phyloP scores from a whole-genome alignment of 352 stramenopile species.

The Globisporangium echinulatum region DNA sequence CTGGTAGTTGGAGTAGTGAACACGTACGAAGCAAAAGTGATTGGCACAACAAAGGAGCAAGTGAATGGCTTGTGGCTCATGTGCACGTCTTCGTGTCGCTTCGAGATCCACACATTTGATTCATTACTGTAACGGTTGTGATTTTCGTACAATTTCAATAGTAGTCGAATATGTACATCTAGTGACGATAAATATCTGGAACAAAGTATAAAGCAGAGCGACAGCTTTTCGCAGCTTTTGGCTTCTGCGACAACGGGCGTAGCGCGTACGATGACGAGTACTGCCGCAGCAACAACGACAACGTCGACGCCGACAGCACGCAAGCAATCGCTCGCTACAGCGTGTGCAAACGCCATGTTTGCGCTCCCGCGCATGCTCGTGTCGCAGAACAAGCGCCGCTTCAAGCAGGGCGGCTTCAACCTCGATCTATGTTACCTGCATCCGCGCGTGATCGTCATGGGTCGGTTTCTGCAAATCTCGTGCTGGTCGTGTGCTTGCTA shows the following conservation, averaged over 20 bases:
- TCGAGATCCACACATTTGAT: too few relatives aligned
- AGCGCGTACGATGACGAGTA: not conserved
- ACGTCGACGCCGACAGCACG: not conserved
- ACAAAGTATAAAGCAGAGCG: too few relatives aligned
- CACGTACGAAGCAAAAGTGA: too few relatives aligned
- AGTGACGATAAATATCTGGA: too few relatives aligned
- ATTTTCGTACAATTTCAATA: too few relatives aligned
- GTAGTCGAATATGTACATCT: too few relatives aligned
- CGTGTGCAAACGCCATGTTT: constrained; percentile 29
- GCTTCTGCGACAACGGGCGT: not conserved
- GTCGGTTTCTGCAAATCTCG: constrained; percentile 12
- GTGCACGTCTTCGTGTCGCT: too few relatives aligned
- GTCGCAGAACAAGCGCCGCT: constrained; percentile 75
- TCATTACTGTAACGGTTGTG: too few relatives aligned
- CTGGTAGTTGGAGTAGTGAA: too few relatives aligned
- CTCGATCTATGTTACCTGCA: constrained; percentile 71
- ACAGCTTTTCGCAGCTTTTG: too few relatives aligned
- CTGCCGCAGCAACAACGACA: not conserved
- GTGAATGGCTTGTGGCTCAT: too few relatives aligned
- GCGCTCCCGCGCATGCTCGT: constrained; percentile 54
- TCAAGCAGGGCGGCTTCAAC: constrained; percentile 49
- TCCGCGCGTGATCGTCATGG: constrained; percentile 73
- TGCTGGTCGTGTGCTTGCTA: constrained; percentile 1
- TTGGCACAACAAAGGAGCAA: too few relatives aligned
- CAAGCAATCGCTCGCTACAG: constrained; percentile 13